Conservation (phyloP, 2,329 filamentous ascomycete genomes). For the Myriosclerotinia duriaeana region DNA sequence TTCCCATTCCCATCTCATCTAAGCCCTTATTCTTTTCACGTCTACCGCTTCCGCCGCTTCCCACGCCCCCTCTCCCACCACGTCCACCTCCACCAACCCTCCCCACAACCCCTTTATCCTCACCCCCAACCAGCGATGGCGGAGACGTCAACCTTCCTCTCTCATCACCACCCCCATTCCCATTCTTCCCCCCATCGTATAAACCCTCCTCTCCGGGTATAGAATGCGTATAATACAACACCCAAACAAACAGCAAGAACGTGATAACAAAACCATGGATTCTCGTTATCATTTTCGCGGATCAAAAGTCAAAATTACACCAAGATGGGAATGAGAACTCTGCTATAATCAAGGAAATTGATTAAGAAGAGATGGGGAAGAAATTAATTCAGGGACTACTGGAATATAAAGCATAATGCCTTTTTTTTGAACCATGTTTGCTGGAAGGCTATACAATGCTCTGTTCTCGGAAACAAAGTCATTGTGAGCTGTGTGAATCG, state of each 20-base stretch:
- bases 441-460: not conserved
- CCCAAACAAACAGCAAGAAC: slow-evolving; percentile 8
- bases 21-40: not conserved
- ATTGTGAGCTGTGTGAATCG: not conserved
- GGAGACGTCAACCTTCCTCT: not conserved
- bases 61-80: not conserved
- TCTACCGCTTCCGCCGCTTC: too few relatives aligned
- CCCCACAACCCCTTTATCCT: not conserved
- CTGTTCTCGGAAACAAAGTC: not conserved
- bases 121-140: not conserved
- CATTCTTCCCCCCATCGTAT: not conserved
- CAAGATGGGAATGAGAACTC: not conserved
- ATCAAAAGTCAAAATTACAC: too few relatives aligned
- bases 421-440: not conserved
- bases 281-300: not conserved
- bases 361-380: not conserved
- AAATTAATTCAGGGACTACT: not conserved
- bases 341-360: too few relatives aligned
- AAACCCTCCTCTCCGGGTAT: not conserved
- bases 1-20: not conserved
- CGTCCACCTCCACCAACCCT: not conserved
- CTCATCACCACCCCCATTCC: too few relatives aligned
- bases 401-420: not conserved
- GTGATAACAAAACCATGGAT: not conserved
- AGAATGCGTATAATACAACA: not conserved